Percentiles rank a stretch among this genome's conserved stretches.
Conservation (phyloP, 1,139 yeast species). For the Taiozyma onychis region DNA sequence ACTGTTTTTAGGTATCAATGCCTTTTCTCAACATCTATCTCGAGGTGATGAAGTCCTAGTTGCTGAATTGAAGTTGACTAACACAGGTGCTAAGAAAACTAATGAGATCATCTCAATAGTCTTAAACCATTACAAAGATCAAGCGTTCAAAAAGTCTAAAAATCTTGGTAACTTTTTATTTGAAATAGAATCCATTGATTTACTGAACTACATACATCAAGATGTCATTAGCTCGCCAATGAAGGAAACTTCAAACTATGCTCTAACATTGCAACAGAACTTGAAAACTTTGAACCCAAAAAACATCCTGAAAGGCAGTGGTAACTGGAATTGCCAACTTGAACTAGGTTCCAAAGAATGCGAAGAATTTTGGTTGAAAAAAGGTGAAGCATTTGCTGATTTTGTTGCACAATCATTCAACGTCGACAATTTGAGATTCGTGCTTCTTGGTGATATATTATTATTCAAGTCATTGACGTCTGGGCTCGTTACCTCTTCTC, state of each 20-base stretch:
- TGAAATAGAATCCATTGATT: conserved; percentile 40
- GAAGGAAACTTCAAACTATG: conserved; percentile 39
- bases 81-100: conserved; percentile 32
- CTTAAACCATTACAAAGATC: conserved; percentile 25
- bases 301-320: conserved; percentile 37
- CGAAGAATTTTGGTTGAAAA: conserved; percentile 34
- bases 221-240: conserved; percentile 32
- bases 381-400: conserved; percentile 30
- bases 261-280: conserved; percentile 34
- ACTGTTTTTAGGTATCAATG: conserved; percentile 31
- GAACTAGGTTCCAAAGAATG: conserved; percentile 25
- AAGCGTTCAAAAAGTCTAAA: conserved; percentile 19
- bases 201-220: conserved; percentile 38
- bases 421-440: conserved; percentile 28
- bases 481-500: neutral
- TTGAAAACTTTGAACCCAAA: conserved; percentile 25
- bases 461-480: conserved; percentile 1
- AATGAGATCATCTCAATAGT: conserved; percentile 28
- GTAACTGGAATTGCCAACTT: conserved; percentile 26
- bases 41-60: conserved; percentile 31
- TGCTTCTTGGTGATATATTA: conserved; percentile 26
- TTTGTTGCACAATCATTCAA: conserved; percentile 28
- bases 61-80: conserved; percentile 42
- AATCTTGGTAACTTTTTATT: conserved; percentile 34
- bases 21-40: conserved; percentile 37